Evolutionary conservation across 352 stramenopile species (phyloP).

Genomic region (Phytophthora idaei): DNA sequence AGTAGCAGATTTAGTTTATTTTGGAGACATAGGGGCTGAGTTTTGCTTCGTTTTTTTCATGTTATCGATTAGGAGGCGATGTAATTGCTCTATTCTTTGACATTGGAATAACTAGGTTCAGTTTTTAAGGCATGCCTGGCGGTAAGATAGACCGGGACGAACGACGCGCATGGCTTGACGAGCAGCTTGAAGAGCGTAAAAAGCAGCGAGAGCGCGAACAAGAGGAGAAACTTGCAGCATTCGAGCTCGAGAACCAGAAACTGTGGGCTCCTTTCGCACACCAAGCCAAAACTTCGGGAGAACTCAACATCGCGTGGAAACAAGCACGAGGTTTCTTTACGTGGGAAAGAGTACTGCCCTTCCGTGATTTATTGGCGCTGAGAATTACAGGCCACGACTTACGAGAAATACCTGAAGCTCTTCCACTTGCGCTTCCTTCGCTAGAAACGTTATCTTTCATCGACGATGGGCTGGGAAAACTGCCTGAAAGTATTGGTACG

Average conservation of each 20-base stretch:
- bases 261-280: constrained; percentile 58
- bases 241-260: constrained; percentile 39
- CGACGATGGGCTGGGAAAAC: constrained; percentile 42
- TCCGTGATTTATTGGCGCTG: constrained; percentile 54
- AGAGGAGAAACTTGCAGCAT: constrained; percentile 31
- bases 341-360: constrained; percentile 49
- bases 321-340: constrained; percentile 55
- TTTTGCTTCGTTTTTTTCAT: constrained; percentile 11
- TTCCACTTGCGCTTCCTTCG: constrained; percentile 34
- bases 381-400: constrained; percentile 60
- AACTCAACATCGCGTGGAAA: constrained; percentile 80
- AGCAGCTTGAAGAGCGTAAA: constrained; percentile 50
- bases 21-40: neutral
- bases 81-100: constrained; percentile 7
- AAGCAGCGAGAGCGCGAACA: constrained; percentile 47
- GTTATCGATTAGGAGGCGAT: constrained; percentile 4
- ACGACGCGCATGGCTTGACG: constrained; percentile 54
- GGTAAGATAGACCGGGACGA: constrained; percentile 21
- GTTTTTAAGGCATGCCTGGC: constrained; percentile 12
- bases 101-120: constrained; percentile 8
- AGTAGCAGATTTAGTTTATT: neutral
- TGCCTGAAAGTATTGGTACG: constrained; percentile 52
- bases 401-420: constrained; percentile 31
- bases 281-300: constrained; percentile 42
- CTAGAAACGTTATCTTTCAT: constrained; percentile 64